Evolutionary conservation across 2,329 filamentous ascomycete species (phyloP), one percentile per base, ranked within the genome.

Genomic region (Aspergillus versicolor): DNA sequence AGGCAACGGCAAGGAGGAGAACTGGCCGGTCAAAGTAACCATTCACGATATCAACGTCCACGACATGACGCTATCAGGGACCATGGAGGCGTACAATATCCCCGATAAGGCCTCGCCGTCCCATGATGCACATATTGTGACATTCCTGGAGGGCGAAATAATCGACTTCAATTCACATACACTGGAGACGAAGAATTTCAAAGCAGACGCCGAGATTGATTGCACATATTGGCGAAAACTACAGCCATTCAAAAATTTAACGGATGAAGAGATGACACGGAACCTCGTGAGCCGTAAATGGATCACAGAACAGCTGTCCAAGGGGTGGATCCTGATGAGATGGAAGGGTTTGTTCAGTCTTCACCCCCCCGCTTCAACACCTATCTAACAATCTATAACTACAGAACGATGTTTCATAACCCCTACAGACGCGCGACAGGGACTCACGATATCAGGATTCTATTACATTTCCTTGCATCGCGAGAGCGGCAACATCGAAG

Each of bases 11-110:
- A 75, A 78, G 30, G 81, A 84, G 54, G 84, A 88, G 63, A 80
- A 82, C 44, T 89, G 86, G 86, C 85, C 85, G 6, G 86, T 89
- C 32, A 86, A 85, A 60, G 85, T 89, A 52, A 86, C 81, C 2
- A 82, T 89, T 40, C 84, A 88, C 64, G 76, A 81, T 17, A 80
- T 88, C 45, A 84, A 89, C 69, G 81, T 81, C 64, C 74, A 78
- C 4, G 77, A 75, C 17, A 86, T 88, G 84, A 84, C 83, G 0
- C 70, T 89, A 17, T 83, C 84, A 21, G 86, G 86, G 4, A 88
- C 85, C 7, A 89, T 89, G 86, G 84, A 88, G 71, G 86, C 86
- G 4, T 88, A 86, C 73, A 86, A 88, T 63, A 85, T 88, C 12
- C 85, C 85, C 2, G 76, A 81, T 58, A 79, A 79, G 54, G 77